Conservation (phyloP, 2,329 filamentous ascomycete genomes). For the Geosmithia flava region DNA sequence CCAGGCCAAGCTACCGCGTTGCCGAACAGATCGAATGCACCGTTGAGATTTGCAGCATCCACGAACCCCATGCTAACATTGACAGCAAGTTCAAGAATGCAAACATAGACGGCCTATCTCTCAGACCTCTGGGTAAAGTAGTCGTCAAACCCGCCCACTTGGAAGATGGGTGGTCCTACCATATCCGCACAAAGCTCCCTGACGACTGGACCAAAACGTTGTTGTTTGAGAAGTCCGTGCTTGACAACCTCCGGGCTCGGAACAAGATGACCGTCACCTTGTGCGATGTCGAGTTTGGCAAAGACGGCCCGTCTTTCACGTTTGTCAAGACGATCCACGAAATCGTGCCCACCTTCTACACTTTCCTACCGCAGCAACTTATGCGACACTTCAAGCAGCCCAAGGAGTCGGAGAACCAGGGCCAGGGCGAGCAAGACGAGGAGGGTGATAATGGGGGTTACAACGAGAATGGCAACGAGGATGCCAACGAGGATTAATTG, state of each 20-base stretch:
- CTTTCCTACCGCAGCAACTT: constrained; percentile 53
- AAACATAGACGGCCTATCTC: constrained; percentile 12
- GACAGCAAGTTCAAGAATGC: constrained; percentile 30
- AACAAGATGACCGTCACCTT: constrained; percentile 48
- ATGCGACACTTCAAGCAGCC: constrained; percentile 57
- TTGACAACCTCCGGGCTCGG: constrained; percentile 45
- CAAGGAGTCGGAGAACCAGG: constrained; percentile 25
- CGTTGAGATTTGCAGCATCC: constrained; percentile 47
- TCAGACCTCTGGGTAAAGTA: constrained; percentile 31
- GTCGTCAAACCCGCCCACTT: constrained; percentile 30
- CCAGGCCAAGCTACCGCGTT: constrained; percentile 14
- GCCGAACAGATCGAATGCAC: constrained; percentile 36
- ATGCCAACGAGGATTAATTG: too few species aligned
- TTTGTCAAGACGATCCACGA: constrained; percentile 50
- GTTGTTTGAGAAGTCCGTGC: constrained; percentile 51
- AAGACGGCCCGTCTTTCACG: constrained; percentile 19
- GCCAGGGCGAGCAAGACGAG: constrained; percentile 14
- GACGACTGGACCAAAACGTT: constrained; percentile 27
- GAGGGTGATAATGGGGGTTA: too few species aligned
- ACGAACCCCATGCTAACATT: constrained; percentile 26
- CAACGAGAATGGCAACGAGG: constrained; percentile 2
- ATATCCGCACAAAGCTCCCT: constrained; percentile 5
- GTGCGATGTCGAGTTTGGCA: constrained; percentile 45
- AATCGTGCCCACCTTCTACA: constrained; percentile 50
- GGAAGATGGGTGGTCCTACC: constrained; percentile 32